Evolutionary conservation across 768 basidiomycete genomes (phyloP).

Genomic region (Tubosaeta sp.): DNA sequence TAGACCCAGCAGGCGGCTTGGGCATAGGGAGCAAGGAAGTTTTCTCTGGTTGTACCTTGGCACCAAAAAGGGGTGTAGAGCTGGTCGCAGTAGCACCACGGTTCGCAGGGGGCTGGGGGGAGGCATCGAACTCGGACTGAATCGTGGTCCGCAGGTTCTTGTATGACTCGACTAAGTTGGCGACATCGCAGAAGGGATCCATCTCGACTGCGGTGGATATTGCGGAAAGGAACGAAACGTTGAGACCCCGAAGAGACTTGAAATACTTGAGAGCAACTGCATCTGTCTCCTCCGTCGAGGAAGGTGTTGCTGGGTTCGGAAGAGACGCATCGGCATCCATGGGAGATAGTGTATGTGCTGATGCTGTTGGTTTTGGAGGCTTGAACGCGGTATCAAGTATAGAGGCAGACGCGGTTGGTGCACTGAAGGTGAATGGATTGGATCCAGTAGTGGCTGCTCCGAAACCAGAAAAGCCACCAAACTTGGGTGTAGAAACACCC

Average conservation of each 20-base stretch:
- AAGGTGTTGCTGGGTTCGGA: conserved; percentile 16
- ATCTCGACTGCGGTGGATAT: conserved; percentile 55
- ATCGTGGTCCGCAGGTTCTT: conserved; percentile 49
- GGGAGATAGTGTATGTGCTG: conserved; percentile 9
- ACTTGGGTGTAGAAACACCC: conserved; percentile 38
- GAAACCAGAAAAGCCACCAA: conserved; percentile 52
- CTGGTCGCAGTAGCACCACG: conserved; percentile 6
- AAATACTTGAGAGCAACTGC: conserved; percentile 51
- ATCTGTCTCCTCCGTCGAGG: conserved; percentile 26
- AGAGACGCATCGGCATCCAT: conserved; percentile 28
- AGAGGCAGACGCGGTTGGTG: conserved; percentile 13
- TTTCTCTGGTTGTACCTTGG: conserved; percentile 16
- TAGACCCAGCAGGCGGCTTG: conserved; percentile 29
- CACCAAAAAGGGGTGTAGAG: conserved; percentile 10
- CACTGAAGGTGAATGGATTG: conserved; percentile 39
- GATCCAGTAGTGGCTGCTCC: conserved; percentile 33
- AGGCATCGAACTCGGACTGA: conserved; percentile 51
- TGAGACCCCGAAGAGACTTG: conserved; percentile 69
- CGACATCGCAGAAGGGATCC: conserved; percentile 68
- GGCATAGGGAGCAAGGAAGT: conserved; percentile 27
- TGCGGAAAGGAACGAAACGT: conserved; percentile 58
- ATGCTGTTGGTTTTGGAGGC: conserved; percentile 15
- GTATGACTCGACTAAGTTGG: conserved; percentile 55
- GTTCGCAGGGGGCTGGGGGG: conserved; percentile 15
- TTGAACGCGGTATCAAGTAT: conserved; percentile 8